These are phyloP conservation scores for Gastrolobium bilobum DNA, from an alignment of 306 rosid species.

Conservation along the genomic window DNA sequence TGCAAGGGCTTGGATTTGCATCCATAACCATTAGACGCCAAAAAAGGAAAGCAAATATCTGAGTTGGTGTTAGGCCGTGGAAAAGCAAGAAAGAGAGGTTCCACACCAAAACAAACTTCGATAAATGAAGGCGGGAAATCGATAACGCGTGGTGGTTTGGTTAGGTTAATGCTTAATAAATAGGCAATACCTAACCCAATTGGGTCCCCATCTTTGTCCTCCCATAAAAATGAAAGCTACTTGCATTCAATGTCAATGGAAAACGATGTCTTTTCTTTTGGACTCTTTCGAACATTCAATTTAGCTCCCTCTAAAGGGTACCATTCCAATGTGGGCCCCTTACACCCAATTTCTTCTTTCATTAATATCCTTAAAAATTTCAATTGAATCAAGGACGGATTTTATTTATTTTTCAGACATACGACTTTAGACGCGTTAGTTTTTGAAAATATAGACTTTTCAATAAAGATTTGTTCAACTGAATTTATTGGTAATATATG, in stretches of 20 bases:
- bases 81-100: slow-evolving; percentile 26
- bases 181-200: slow-evolving; percentile 42
- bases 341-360: neutral
- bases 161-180: slow-evolving; percentile 49
- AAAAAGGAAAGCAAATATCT: neutral
- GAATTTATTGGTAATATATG: too few relatives aligned
- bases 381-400: neutral
- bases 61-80: slow-evolving; percentile 38
- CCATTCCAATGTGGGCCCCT: slow-evolving; percentile 27
- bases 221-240: slow-evolving; percentile 36
- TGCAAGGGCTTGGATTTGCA: neutral
- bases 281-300: slow-evolving; percentile 10
- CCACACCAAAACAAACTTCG: slow-evolving; percentile 30
- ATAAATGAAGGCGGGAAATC: slow-evolving; percentile 39
- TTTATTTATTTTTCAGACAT: too few relatives aligned
- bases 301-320: slow-evolving; percentile 45
- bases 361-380: neutral
- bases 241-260: slow-evolving; percentile 34
- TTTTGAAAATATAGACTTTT: too few relatives aligned
- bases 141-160: slow-evolving; percentile 28
- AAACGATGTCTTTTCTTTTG: slow-evolving; percentile 38
- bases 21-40: neutral
- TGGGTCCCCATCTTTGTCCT: slow-evolving; percentile 42
- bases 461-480: too few relatives aligned
- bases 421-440: too few relatives aligned